Conservation (phyloP, 345 rosid species). For the Populus nigra region DNA sequence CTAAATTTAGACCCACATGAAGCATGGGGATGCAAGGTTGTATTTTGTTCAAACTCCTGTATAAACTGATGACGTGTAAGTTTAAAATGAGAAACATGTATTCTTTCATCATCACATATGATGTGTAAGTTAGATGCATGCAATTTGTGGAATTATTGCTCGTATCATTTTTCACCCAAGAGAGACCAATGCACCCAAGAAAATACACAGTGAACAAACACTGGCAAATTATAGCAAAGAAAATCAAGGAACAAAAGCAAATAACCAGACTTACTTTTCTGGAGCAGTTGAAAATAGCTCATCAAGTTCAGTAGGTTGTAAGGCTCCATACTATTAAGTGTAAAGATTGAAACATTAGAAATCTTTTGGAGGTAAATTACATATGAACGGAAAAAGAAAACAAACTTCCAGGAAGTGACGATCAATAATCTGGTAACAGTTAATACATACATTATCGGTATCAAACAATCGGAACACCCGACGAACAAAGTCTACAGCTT, state of each 20-base stretch:
- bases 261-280: constrained; percentile 46
- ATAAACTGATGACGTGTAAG: too few relatives aligned
- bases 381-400: neutral
- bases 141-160: too few relatives aligned
- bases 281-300: constrained; percentile 79
- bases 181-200: neutral
- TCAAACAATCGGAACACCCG: constrained; percentile 66
- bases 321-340: constrained; percentile 62
- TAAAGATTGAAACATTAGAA: constrained; percentile 24
- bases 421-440: constrained; percentile 1
- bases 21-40: too few relatives aligned
- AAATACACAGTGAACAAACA: neutral
- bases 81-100: too few relatives aligned
- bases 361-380: neutral
- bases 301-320: constrained; percentile 57
- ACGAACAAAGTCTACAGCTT: constrained; percentile 56
- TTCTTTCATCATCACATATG: too few relatives aligned
- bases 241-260: constrained; percentile 2
- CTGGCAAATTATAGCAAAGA: neutral
- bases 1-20: too few relatives aligned
- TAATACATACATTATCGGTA: constrained; percentile 58
- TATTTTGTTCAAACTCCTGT: too few relatives aligned
- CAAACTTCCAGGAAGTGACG: neutral
- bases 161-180: too few relatives aligned
- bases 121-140: too few relatives aligned